Evolutionary conservation across 495 filamentous ascomycete genomes (phyloP).

Genomic region (Trichoderma asperelloides): DNA sequence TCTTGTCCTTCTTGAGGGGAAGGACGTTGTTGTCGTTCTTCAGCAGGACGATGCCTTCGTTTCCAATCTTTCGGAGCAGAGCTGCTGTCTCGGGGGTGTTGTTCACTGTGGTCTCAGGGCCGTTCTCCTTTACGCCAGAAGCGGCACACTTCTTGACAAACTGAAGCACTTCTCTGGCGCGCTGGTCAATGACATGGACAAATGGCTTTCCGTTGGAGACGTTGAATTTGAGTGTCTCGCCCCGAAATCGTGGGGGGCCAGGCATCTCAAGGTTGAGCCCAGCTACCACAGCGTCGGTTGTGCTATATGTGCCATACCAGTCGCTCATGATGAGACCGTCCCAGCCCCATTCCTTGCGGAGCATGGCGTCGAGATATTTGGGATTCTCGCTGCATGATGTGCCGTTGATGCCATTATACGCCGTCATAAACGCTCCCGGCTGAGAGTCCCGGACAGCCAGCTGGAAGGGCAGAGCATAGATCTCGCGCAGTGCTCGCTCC

Average conservation of each 20-base stretch:
- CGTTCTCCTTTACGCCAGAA: slow-evolving; percentile 45
- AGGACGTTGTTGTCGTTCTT: slow-evolving; percentile 62
- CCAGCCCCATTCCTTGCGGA: slow-evolving; percentile 65
- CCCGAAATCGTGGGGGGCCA: slow-evolving; percentile 57
- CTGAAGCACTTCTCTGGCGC: slow-evolving; percentile 54
- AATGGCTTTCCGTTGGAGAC: slow-evolving; percentile 49
- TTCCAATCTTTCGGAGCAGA: slow-evolving; percentile 53
- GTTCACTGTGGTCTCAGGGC: slow-evolving; percentile 25
- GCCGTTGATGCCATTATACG: slow-evolving; percentile 70
- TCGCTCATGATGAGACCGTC: slow-evolving; percentile 63
- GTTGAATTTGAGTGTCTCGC: slow-evolving; percentile 49
- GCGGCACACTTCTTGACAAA: slow-evolving; percentile 49
- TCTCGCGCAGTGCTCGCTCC: slow-evolving; percentile 63
- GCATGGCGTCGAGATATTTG: slow-evolving; percentile 50
- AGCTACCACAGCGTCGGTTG: slow-evolving; percentile 55
- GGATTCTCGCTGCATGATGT: slow-evolving; percentile 59
- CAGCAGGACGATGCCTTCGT: slow-evolving; percentile 62
- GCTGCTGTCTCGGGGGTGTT: slow-evolving; percentile 37
- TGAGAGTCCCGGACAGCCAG: slow-evolving; percentile 55
- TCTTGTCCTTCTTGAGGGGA: slow-evolving; percentile 55
- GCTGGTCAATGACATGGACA: slow-evolving; percentile 49
- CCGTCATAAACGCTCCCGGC: slow-evolving; percentile 63
- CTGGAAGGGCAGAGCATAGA: slow-evolving; percentile 69
- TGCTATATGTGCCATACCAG: slow-evolving; percentile 66
- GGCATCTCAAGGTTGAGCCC: slow-evolving; percentile 73